These are phyloP conservation scores for Pluteus cervinus DNA, from an alignment of 768 basidiomycete species.

Conservation along the genomic window DNA sequence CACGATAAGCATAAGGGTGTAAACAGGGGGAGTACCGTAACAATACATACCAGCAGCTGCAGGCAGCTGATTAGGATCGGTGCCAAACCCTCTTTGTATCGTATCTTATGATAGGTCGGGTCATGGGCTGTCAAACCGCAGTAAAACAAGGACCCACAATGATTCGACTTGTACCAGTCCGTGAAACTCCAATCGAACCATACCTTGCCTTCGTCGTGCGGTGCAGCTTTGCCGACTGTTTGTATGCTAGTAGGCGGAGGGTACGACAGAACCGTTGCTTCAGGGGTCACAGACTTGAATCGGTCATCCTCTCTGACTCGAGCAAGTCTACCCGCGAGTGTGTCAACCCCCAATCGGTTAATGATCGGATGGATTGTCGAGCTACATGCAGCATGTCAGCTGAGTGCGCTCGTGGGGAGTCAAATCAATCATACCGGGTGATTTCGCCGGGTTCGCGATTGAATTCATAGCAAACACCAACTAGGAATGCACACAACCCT, in stretches of 20 bases:
- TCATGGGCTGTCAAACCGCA: background rate
- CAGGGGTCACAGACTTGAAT: constrained; percentile 86
- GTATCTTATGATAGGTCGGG: constrained; percentile 42
- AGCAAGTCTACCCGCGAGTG: constrained; percentile 79
- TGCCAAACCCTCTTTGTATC: constrained; percentile 65
- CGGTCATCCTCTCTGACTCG: constrained; percentile 88
- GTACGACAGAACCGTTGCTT: constrained; percentile 63
- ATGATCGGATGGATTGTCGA: constrained; percentile 86
- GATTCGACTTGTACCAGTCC: constrained; percentile 98
- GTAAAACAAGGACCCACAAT: constrained; percentile 52
- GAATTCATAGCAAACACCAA: constrained; percentile 95
- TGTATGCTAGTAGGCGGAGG: constrained; percentile 31
- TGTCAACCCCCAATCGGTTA: constrained; percentile 84
- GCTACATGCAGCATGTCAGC: constrained; percentile 28
- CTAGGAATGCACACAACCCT: constrained; percentile 84
- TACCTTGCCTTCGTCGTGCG: constrained; percentile 69
- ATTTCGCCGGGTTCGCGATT: constrained; percentile 94
- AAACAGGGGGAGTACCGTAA: constrained; percentile 2
- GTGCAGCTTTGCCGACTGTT: constrained; percentile 28
- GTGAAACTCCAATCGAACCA: constrained; percentile 99
- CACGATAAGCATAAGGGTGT: constrained; percentile 5
- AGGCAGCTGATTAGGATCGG: constrained; percentile 61
- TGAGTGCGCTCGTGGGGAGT: constrained; percentile 2
- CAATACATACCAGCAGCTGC: constrained; percentile 48
- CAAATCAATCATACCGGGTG: constrained; percentile 55